These are phyloP conservation scores for Saccharomycopsis fodiens DNA, from an alignment of 805 yeast genomes.

Conservation along the genomic window DNA sequence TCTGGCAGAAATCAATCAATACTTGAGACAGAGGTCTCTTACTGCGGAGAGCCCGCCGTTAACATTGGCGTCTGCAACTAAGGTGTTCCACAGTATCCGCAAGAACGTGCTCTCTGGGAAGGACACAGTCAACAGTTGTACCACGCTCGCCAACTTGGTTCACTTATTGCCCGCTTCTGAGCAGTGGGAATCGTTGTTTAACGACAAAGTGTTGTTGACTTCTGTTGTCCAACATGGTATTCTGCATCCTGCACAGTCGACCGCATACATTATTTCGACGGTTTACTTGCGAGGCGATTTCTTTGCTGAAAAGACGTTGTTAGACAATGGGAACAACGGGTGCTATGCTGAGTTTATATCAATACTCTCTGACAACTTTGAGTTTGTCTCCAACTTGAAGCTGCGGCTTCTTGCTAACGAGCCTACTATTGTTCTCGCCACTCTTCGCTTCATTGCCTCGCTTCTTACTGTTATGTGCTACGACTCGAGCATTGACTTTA, in stretches of 20 bases:
- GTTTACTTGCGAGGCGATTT: slow-evolving; percentile 18
- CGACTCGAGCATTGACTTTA: neutral
- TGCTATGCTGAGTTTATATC: slow-evolving; percentile 4
- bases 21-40: neutral
- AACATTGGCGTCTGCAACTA: slow-evolving; percentile 2
- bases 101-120: neutral
- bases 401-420: slow-evolving; percentile 7
- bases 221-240: slow-evolving; percentile 6
- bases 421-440: slow-evolving; percentile 1
- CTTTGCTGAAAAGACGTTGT: slow-evolving; percentile 9
- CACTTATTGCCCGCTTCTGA: slow-evolving; percentile 10
- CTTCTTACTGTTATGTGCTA: slow-evolving; percentile 3
- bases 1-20: slow-evolving; percentile 7
- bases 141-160: slow-evolving; percentile 6
- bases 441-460: slow-evolving; percentile 5
- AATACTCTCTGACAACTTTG: neutral
- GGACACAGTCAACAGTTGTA: slow-evolving; percentile 1
- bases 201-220: slow-evolving; percentile 10
- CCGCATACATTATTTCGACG: slow-evolving; percentile 8
- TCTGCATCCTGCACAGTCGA: slow-evolving; percentile 3
- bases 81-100: neutral
- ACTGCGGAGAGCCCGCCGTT: slow-evolving; percentile 2
- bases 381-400: slow-evolving; percentile 1
- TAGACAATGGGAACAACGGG: slow-evolving; percentile 9
- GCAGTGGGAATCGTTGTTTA: slow-evolving; percentile 13